Evolutionary conservation across 345 rosid species (phyloP).

Genomic region (Bretschneidera sinensis): DNA sequence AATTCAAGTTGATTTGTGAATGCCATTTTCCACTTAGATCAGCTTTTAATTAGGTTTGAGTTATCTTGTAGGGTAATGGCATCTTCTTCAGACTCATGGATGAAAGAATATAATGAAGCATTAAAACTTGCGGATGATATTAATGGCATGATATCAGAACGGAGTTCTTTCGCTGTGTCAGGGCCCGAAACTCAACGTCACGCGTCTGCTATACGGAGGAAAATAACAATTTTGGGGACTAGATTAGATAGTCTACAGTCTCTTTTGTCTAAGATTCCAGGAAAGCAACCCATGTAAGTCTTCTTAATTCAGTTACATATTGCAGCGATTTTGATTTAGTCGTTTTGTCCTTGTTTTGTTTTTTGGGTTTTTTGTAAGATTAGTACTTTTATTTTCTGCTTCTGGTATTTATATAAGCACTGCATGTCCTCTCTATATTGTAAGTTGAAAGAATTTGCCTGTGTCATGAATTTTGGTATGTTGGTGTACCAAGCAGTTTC

Average conservation of each 20-base stretch:
- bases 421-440: not conserved
- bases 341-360: too few species aligned
- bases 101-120: slow-evolving; percentile 81
- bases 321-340: too few species aligned
- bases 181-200: slow-evolving; percentile 92
- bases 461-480: not conserved
- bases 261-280: slow-evolving; percentile 59
- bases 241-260: slow-evolving; percentile 75
- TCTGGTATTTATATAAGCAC: not conserved
- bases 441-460: not conserved
- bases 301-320: not conserved
- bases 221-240: slow-evolving; percentile 83
- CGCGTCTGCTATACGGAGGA: slow-evolving; percentile 78
- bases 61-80: slow-evolving; percentile 45
- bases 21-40: not conserved
- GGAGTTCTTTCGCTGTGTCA: slow-evolving; percentile 42
- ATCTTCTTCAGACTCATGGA: slow-evolving; percentile 73
- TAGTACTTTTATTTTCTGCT: not conserved
- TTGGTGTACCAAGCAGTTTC: not conserved
- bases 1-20: too few species aligned
- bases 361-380: not conserved
- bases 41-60: not conserved
- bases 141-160: slow-evolving; percentile 74
- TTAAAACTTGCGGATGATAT: slow-evolving; percentile 71
- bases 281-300: slow-evolving; percentile 69